phyloP scores from a whole-genome alignment of 2,329 filamentous ascomycete genomes.

The Pseudovirgaria hyperparasitica region DNA sequence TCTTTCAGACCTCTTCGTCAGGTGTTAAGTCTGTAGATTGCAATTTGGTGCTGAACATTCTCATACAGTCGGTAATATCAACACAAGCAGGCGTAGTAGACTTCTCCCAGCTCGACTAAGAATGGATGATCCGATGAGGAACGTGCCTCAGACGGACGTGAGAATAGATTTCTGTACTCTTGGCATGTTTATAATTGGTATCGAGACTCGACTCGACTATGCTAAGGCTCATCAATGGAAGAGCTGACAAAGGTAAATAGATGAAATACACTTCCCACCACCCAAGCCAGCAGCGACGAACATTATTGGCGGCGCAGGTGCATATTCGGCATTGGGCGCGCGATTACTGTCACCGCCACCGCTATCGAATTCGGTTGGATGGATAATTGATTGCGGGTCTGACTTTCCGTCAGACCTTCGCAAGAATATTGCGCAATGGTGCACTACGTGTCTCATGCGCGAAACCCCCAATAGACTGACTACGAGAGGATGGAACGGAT shows the following conservation, averaged over 20 bases:
- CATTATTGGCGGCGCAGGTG: conserved; percentile 78
- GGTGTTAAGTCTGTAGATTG: neutral
- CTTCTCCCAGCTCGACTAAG: too few relatives aligned
- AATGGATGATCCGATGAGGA: too few relatives aligned
- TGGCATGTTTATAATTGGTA: conserved; percentile 53
- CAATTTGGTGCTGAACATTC: neutral
- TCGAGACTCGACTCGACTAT: conserved; percentile 3
- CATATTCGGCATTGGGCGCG: conserved; percentile 78
- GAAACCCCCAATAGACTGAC: conserved; percentile 56
- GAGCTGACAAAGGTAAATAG: conserved; percentile 32
- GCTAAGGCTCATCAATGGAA: neutral
- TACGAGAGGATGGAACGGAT: conserved; percentile 88
- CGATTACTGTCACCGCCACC: conserved; percentile 67
- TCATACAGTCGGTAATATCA: neutral
- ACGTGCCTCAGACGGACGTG: conserved; percentile 3
- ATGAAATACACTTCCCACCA: conserved; percentile 79
- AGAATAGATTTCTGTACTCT: conserved; percentile 45
- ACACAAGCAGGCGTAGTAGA: too few relatives aligned
- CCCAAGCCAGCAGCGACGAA: conserved; percentile 56
- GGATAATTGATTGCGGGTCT: conserved; percentile 80
- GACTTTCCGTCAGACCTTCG: conserved; percentile 67
- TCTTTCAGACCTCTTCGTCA: neutral
- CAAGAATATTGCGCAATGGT: conserved; percentile 56
- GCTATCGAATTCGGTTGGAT: conserved; percentile 58
- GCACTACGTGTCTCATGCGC: conserved; percentile 60